phyloP scores from a whole-genome alignment of 306 rosid genomes.

The Cicer pinnatifidum region DNA sequence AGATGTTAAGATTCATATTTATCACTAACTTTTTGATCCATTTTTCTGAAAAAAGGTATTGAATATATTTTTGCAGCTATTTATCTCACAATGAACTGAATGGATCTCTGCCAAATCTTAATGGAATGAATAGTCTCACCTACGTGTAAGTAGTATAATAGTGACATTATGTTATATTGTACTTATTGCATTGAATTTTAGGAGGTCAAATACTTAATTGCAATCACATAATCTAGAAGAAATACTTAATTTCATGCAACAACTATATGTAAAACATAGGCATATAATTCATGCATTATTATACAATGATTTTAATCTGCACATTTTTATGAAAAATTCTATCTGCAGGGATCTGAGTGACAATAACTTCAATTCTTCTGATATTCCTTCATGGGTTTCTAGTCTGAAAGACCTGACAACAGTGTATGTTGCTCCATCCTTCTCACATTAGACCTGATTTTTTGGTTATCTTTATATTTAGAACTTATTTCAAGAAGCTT shows the following conservation, averaged over 20 bases:
- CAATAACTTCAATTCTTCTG: slow-evolving; percentile 52
- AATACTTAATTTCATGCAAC: slow-evolving; percentile 11
- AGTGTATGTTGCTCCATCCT: slow-evolving; percentile 55
- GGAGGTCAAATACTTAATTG: background rate
- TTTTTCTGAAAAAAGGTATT: slow-evolving; percentile 23
- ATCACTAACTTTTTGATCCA: slow-evolving; percentile 1
- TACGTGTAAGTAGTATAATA: slow-evolving; percentile 57
- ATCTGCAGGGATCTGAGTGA: slow-evolving; percentile 62
- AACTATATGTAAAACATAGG: slow-evolving; percentile 18
- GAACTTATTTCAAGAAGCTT: background rate
- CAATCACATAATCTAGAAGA: slow-evolving; percentile 8
- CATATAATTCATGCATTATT: slow-evolving; percentile 25
- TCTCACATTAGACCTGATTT: slow-evolving; percentile 3
- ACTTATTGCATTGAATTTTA: background rate
- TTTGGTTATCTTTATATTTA: background rate
- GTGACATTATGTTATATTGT: background rate
- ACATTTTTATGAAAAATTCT: slow-evolving; percentile 21
- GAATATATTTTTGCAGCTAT: slow-evolving; percentile 51
- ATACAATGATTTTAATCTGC: slow-evolving; percentile 16
- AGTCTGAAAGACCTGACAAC: slow-evolving; percentile 52
- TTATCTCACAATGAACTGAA: slow-evolving; percentile 61
- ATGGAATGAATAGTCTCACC: slow-evolving; percentile 53
- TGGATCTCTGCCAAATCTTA: slow-evolving; percentile 61
- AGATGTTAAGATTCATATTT: slow-evolving; percentile 37
- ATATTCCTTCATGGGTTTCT: slow-evolving; percentile 63